Percentiles rank a stretch among this genome's conserved stretches.
Evolutionary conservation across 2,329 filamentous ascomycete species (phyloP).

Genomic region (Beauveria sp.): DNA sequence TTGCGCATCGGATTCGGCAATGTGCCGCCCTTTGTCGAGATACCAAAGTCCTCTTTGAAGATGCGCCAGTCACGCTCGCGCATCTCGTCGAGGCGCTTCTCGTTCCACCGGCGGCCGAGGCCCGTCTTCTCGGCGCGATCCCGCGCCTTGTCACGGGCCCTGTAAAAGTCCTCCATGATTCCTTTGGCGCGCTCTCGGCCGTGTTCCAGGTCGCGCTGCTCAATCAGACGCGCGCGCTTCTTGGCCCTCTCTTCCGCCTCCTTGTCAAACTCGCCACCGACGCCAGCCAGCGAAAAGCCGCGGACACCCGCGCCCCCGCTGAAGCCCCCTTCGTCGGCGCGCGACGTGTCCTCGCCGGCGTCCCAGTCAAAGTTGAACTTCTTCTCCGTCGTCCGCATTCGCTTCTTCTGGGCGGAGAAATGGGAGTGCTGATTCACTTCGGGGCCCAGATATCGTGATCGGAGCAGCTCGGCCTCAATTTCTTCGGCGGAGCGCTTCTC

Average conservation of each 20-base stretch:
- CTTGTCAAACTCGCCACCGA: constrained; percentile 44
- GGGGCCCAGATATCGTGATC: constrained; percentile 83
- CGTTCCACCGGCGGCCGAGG: constrained; percentile 89
- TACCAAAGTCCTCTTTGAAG: constrained; percentile 99
- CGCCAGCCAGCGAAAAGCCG: constrained; percentile 36
- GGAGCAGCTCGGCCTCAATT: constrained; percentile 65
- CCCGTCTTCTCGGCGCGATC: constrained; percentile 66
- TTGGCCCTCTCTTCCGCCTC: constrained; percentile 46
- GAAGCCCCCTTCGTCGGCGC: constrained; percentile 69
- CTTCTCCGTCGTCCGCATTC: constrained; percentile 82
- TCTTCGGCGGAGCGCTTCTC: constrained; percentile 45
- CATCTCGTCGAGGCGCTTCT: constrained; percentile 90
- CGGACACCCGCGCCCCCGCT: constrained; percentile 23
- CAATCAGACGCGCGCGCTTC: constrained; percentile 60
- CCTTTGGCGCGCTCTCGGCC: constrained; percentile 69
- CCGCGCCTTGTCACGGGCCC: constrained; percentile 52
- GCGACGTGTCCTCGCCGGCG: constrained; percentile 74
- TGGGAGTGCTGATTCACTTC: constrained; percentile 74
- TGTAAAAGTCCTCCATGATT: constrained; percentile 74
- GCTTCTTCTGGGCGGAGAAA: constrained; percentile 94
- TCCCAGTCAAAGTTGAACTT: constrained; percentile 99
- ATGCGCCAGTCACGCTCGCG: constrained; percentile 97
- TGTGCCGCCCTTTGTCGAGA: constrained; percentile 82
- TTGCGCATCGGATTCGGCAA: constrained; percentile 95
- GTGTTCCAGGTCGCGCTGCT: constrained; percentile 66